Percentiles rank a stretch among this genome's conserved stretches.
phyloP scores from a whole-genome alignment of 352 stramenopile species.

The Pseudoperonospora humuli region DNA sequence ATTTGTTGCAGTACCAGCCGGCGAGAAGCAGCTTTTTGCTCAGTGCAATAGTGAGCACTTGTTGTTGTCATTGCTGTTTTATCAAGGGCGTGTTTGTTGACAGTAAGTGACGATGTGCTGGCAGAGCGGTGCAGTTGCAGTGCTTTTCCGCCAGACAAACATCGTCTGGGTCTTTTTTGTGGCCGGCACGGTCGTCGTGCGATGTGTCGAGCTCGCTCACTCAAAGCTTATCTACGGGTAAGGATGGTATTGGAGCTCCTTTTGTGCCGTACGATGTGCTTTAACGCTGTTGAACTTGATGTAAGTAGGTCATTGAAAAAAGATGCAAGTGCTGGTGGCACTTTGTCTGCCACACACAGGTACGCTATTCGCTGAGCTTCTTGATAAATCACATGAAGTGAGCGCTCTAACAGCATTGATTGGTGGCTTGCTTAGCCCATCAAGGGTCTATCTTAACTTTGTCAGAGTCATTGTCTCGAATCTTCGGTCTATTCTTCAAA shows the following conservation, averaged over 20 bases:
- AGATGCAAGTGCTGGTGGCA: slow-evolving; percentile 11
- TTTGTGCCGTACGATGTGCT: background rate
- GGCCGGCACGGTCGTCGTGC: slow-evolving; percentile 60
- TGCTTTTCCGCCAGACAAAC: slow-evolving; percentile 89
- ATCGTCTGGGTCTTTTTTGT: slow-evolving; percentile 88
- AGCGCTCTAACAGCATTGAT: background rate
- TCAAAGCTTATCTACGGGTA: slow-evolving; percentile 69
- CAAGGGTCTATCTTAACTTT: slow-evolving; percentile 55
- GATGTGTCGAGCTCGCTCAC: slow-evolving; percentile 58
- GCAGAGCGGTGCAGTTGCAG: slow-evolving; percentile 58
- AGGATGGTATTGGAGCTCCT: background rate
- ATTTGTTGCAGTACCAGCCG: slow-evolving; percentile 31
- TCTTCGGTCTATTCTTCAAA: slow-evolving; percentile 34
- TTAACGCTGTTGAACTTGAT: background rate
- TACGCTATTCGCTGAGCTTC: slow-evolving; percentile 2
- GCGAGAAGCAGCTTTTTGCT: slow-evolving; percentile 35
- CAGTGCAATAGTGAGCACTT: slow-evolving; percentile 44
- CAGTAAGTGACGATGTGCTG: too few relatives aligned
- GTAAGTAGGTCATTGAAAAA: slow-evolving; percentile 30
- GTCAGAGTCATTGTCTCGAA: slow-evolving; percentile 45
- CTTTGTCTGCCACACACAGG: slow-evolving; percentile 27
- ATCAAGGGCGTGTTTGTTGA: too few relatives aligned
- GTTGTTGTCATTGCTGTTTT: slow-evolving; percentile 1
- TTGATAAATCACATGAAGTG: background rate
- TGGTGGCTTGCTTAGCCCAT: slow-evolving; percentile 14